These are phyloP conservation scores for Falciphora oryzae DNA, from an alignment of 2,329 filamentous ascomycete genomes.

Conservation along the genomic window DNA sequence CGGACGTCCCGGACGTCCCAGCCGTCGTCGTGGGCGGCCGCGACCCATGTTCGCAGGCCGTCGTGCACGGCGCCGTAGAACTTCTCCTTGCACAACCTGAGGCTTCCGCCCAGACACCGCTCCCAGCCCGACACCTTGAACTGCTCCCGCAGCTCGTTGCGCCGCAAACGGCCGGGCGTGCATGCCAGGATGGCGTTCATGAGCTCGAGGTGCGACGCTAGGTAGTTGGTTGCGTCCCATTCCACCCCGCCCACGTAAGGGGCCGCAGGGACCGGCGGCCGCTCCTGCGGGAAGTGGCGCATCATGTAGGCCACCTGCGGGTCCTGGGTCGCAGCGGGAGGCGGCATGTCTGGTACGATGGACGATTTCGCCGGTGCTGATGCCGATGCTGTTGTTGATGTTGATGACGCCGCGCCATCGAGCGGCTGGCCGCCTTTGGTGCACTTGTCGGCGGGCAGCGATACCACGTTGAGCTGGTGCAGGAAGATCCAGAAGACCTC, in stretches of 20 bases:
- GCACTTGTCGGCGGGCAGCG: slow-evolving; percentile 48
- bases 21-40: slow-evolving; percentile 76
- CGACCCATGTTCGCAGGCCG: slow-evolving; percentile 82
- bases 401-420: neutral
- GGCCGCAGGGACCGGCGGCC: slow-evolving; percentile 85
- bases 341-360: neutral
- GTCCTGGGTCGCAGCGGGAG: slow-evolving; percentile 26
- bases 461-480: slow-evolving; percentile 84
- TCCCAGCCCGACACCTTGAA: slow-evolving; percentile 85
- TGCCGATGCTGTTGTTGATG: too few species aligned
- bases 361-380: slow-evolving; percentile 12
- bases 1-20: slow-evolving; percentile 82
- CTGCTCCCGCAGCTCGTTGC: slow-evolving; percentile 73
- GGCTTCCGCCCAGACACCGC: slow-evolving; percentile 74
- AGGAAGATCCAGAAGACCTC: slow-evolving; percentile 99
- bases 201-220: slow-evolving; percentile 87
- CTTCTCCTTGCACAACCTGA: slow-evolving; percentile 94
- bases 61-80: slow-evolving; percentile 93
- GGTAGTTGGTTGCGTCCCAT: slow-evolving; percentile 97
- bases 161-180: slow-evolving; percentile 60
- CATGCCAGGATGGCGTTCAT: slow-evolving; percentile 86
- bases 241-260: slow-evolving; percentile 96
- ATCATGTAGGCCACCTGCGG: slow-evolving; percentile 53
- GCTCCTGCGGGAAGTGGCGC: slow-evolving; percentile 74
- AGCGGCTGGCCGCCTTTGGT: slow-evolving; percentile 17